Evolutionary conservation across 2,329 filamentous ascomycete genomes (phyloP), one percentile per base, ranked within the genome.

Genomic region (Diplocarpon rosae): DNA sequence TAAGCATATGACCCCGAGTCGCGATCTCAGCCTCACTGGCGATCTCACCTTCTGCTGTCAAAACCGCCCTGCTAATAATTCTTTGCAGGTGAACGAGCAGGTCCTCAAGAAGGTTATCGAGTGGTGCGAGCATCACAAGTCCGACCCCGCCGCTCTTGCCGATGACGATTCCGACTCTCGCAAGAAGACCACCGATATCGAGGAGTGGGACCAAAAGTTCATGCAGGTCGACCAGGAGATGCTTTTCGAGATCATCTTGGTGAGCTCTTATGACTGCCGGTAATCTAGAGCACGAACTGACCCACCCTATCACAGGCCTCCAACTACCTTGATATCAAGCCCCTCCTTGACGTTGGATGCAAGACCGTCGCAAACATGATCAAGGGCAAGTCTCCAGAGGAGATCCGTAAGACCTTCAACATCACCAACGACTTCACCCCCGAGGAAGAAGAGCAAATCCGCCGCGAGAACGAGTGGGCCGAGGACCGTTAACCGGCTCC

Each of bases 341-440:
- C 88, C 1, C 83, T 98, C 1, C 82, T 98, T 24, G 92, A 98
- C 54, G 90, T 96, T 48, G 92, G 92, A 51, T 98, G 92, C 79
- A 98, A 98, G 78, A 98, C 92, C 0, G 92, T 98, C 13, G 92
- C 92, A 51, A 98, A 98, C 70, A 98, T 98, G 92, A 98, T 98
- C 75, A 98, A 98, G 84, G 92, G 92, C 70, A 98, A 98, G 76
- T 95, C 88, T 0, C 92, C 92, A 2, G 92, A 98, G 65, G 92
- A 98, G 72, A 98, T 98, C 60, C 85, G 92, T 41, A 98, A 96
- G 76, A 98, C 92, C 0, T 98, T 98, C 73, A 98, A 98, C 71
- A 98, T 98, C 61, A 92, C 93, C 61, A 98, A 98, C 60, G 92
- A 98, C 66, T 98, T 98, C 70, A 96, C 92, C 0, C 87, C 90